Base-by-base conservation (phyloP, 2,329 filamentous ascomycete genomes). In the Zarea fungicola region DNA sequence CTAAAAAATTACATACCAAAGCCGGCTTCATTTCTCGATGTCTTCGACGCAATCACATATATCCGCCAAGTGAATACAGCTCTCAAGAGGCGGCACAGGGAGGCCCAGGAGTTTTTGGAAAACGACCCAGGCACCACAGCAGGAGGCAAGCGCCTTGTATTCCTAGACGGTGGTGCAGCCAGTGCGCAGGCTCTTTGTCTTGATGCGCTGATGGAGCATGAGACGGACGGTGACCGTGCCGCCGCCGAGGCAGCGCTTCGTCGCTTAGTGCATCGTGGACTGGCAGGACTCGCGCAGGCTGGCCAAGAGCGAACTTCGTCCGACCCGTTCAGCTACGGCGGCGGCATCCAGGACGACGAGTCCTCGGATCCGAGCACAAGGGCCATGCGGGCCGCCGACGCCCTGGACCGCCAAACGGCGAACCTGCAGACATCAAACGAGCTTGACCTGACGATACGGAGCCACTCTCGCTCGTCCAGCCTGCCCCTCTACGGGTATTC, bases 331-430 rank as follows among this genome's bases (percentile, higher is more conserved):
- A 3, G 21, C 41, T 55, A 34, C 25, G 10, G n/a, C 14, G 23
- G 42, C 11, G 36, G 48, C 21, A 34, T 28, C 6, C 29, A 48
- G 3, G 46, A 48, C 0, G 47, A 49, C 11, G 37, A 45, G 23
- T 18, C 42, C 32, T 42, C 35, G 21, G 77, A 81, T 55, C 76
- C 77, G 37, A 74, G 72, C 49, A 72, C 69, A 19, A 70, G 66
- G 55, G 78, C 78, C 29, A 83, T 82, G 77, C 70, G 74, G 56
- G 78, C 77, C 14, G 80, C 79, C 7, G 79, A 83, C 48, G 74
- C 73, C 3, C 67, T 83, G 31, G 76, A 83, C 56, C 69, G 69
- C 47, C 67, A 78, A 53, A 82, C 78, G 0, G 77, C 73, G 41
- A 74, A 65, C 19, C 61, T 82, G n/a, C 77, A 83, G 53, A 68